These are phyloP conservation scores for button mushroom (Agaricus bisporus) DNA, from an alignment of 768 basidiomycete species.

Conservation along the genomic window DNA sequence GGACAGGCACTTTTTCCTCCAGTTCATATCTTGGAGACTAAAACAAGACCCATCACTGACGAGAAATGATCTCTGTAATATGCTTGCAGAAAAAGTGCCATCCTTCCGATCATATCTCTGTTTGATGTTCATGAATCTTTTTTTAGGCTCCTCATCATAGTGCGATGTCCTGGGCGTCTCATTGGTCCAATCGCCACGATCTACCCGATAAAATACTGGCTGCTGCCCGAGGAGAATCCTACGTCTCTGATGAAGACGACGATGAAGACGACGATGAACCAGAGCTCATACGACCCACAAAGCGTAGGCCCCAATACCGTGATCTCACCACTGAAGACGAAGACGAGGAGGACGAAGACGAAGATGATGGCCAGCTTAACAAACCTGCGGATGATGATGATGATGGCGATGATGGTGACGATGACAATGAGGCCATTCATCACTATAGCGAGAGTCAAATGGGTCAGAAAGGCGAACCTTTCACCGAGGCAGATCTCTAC, in stretches of 20 bases:
- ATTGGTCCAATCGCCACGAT: conserved; percentile 62
- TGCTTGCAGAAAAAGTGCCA: conserved; percentile 51
- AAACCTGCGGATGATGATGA: conserved; percentile 17
- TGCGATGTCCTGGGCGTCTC: conserved; percentile 56
- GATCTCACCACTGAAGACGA: conserved; percentile 21
- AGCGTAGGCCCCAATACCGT: conserved; percentile 14
- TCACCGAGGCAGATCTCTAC: conserved; percentile 58
- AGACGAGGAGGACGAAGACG: conserved; percentile 19
- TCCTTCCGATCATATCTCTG: not conserved
- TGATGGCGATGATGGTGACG: conserved; percentile 18
- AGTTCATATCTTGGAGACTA: conserved; percentile 58
- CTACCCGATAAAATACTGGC: conserved; percentile 61
- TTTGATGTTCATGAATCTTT: not conserved
- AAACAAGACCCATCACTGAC: conserved; percentile 46
- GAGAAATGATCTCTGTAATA: conserved; percentile 46
- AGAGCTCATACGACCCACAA: conserved; percentile 11
- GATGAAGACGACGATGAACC: conserved; percentile 16
- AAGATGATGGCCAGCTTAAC: conserved; percentile 13
- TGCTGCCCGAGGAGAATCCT: conserved; percentile 28
- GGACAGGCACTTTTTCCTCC: conserved; percentile 61
- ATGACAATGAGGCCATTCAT: conserved; percentile 29
- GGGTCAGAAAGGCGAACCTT: conserved; percentile 43
- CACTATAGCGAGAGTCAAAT: conserved; percentile 39
- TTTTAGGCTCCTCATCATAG: conserved; percentile 62
- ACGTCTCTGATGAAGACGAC: conserved; percentile 18